Evolutionary conservation across 495 filamentous ascomycete species (phyloP).

Genomic region (Cryomyces minteri): DNA sequence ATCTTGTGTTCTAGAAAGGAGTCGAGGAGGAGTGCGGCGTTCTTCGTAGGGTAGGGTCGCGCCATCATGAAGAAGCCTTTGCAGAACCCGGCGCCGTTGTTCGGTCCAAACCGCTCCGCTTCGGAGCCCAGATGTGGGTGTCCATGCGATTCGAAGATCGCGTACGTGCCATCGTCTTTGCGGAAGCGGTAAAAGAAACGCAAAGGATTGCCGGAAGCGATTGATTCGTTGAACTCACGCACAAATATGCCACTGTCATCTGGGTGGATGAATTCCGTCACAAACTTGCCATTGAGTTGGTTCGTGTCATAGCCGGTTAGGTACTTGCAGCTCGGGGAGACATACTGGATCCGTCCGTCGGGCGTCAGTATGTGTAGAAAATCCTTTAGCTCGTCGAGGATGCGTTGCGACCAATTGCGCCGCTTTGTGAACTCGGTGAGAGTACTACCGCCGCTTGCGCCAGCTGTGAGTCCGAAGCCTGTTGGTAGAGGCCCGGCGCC

Average conservation of each 20-base stretch:
- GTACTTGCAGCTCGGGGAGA: conserved; percentile 58
- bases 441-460: conserved; percentile 35
- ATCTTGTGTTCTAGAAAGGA: conserved; percentile 96
- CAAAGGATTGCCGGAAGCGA: conserved; percentile 58
- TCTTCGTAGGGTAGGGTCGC: conserved; percentile 78
- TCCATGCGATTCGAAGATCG: conserved; percentile 75
- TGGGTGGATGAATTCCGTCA: conserved; percentile 67
- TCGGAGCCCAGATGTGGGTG: conserved; percentile 78
- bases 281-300: conserved; percentile 53
- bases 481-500: conserved; percentile 39
- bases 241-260: conserved; percentile 78
- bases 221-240: conserved; percentile 79
- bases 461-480: conserved; percentile 31
- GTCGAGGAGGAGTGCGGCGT: conserved; percentile 65
- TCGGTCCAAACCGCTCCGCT: conserved; percentile 34
- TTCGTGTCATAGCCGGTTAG: conserved; percentile 58
- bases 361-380: conserved; percentile 74
- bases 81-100: conserved; percentile 49
- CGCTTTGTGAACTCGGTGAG: conserved; percentile 71
- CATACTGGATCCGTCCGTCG: conserved; percentile 66
- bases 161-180: conserved; percentile 52
- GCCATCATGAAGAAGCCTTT: conserved; percentile 89
- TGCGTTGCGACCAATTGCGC: conserved; percentile 74
- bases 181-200: conserved; percentile 82
- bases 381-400: conserved; percentile 80